Conservation (phyloP, 2,329 filamentous ascomycete genomes). For the Exserohilum turcica region DNA sequence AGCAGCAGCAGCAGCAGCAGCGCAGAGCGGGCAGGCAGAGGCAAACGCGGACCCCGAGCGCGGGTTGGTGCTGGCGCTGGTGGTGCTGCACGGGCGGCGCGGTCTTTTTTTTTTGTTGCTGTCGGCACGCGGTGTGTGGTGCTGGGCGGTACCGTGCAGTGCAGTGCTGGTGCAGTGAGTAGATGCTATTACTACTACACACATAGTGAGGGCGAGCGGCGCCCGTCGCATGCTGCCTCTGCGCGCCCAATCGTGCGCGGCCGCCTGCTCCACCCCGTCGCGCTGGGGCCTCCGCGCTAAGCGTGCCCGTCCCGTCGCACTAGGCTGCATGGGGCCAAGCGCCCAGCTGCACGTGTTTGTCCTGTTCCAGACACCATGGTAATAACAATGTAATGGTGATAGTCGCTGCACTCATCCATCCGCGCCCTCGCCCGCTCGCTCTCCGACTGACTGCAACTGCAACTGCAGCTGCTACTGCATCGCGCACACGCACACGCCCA, state of each 20-base stretch:
- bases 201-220: neutral
- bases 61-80: neutral
- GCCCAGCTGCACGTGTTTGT: constrained; percentile 6
- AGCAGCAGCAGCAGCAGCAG: too few species aligned
- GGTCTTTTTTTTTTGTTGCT: neutral
- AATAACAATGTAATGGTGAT: too few species aligned
- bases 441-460: too few species aligned
- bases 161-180: too few species aligned
- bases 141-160: too few species aligned
- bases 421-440: too few species aligned
- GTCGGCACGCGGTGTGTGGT: too few species aligned
- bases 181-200: neutral
- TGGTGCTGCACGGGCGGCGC: neutral
- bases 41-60: too few species aligned
- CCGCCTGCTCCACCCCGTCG: constrained; percentile 5
- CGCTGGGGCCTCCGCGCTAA: constrained; percentile 6
- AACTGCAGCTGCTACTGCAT: too few species aligned
- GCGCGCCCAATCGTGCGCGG: constrained; percentile 6
- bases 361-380: neutral
- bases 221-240: neutral
- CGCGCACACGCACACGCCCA: too few species aligned
- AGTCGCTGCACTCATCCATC: too few species aligned
- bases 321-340: neutral
- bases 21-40: neutral
- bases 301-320: constrained; percentile 15